A percentile compares a stretch with the other conserved stretches of the same genome.
phyloP scores from a whole-genome alignment of 768 basidiomycete genomes.

The Amanita fuliginea region DNA sequence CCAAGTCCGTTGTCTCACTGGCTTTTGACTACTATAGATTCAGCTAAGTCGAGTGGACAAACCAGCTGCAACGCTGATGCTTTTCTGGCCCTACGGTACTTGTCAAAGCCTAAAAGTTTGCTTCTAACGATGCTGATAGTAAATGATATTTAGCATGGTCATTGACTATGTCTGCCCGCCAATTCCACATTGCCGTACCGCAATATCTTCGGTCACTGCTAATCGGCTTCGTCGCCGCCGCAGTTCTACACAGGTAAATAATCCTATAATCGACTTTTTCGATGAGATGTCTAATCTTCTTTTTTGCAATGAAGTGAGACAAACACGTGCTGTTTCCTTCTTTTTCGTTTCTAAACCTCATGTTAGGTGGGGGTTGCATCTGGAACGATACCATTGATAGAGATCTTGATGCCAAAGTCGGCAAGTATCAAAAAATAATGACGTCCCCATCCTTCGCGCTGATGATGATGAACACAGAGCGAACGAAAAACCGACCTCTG shows the following conservation, averaged over 20 bases:
- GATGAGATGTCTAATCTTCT: neutral
- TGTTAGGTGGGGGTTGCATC: constrained; percentile 12
- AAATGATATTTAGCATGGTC: neutral
- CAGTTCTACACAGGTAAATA: neutral
- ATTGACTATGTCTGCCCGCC: neutral
- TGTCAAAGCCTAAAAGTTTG: neutral
- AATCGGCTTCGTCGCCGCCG: neutral
- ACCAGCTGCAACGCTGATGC: constrained; percentile 13
- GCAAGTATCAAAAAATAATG: constrained; percentile 9
- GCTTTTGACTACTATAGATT: constrained; percentile 7
- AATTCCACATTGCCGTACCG: neutral
- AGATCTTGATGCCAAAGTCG: constrained; percentile 20
- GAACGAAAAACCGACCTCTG: constrained; percentile 21
- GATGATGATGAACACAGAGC: constrained; percentile 12
- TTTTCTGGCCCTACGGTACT: constrained; percentile 16
- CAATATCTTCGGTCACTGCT: neutral
- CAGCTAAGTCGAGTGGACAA: constrained; percentile 11
- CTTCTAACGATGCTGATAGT: neutral
- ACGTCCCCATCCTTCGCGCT: neutral
- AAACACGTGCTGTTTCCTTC: neutral
- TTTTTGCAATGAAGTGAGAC: neutral
- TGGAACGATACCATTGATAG: constrained; percentile 20
- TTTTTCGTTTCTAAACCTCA: constrained; percentile 3
- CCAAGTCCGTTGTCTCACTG: neutral
- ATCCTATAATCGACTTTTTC: neutral